Evolutionary conservation across 768 basidiomycete genomes (phyloP), one percentile per base, ranked within the genome.

Genomic region (Suillus occidentalis): DNA sequence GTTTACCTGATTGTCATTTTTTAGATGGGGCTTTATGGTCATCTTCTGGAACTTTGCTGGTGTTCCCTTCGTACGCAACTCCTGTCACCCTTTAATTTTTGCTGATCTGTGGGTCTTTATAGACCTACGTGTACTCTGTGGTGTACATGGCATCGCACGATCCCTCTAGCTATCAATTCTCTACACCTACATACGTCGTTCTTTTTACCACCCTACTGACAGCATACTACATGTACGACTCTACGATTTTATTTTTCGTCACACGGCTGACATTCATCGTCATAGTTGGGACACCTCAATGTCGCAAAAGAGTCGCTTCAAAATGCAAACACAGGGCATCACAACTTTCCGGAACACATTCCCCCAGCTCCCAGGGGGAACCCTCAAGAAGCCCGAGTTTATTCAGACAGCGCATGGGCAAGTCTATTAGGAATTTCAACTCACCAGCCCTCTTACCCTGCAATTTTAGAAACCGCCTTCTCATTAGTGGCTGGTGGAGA

Each of bases 31-130:
- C 37, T 98, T 96, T 83, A 90, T 98, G 87, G 90, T 98, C 68
- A 97, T 97, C 73, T 98, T 98, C 82, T 97, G 96, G 96, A 95
- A 95, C 74, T 88, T 94, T 70, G 92, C 95, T 3, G 95, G 95
- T 53, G 94, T 95, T 14, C 93, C 92, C 52, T 95, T 96, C 78
- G 92, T 93, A 74, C 68, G 91, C 77, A n/a, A 14, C 10, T 31
- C 40, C n/a, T 45, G 13, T 10, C 31, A 39, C 16, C 1, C 53
- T 22, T 20, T 18, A 49, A 31, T n/a, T 40, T 55, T 37, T 22
- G 28, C n/a, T 39, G 60, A 42, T 52, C 56, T 31, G 10, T 56
- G 3, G 25, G 39, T 31, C 31, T 53, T 34, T 65, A 66, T 65
- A 92, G 91, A 95, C 96, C 52, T 99, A 99, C 75, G 92, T 93